Base-by-base conservation (phyloP, 495 filamentous ascomycete species). In the Aspergillus diversus region DNA sequence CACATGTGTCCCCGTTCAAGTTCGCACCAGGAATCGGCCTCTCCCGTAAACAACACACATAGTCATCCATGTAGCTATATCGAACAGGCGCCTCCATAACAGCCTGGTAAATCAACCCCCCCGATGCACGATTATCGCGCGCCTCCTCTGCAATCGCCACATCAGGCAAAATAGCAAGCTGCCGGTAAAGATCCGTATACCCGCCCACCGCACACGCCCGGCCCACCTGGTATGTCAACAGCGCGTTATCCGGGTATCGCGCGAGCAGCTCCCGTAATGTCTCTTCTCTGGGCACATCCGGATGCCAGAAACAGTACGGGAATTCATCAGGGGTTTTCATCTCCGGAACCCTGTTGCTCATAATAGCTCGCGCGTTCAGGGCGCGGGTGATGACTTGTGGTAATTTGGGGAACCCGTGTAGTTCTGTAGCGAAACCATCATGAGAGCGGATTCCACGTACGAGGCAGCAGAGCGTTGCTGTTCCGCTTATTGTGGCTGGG, bases 291-390 rank as follows among this genome's bases (percentile, higher is more conserved):
- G 76, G 69, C 33, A 70, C 34, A 0, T 76, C 68, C 12, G 77
- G 77, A 63, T 80, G 60, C 77, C 77, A 80, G 21, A 81, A 75
- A 57, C 77, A 79, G 66, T 81, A 81, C 53, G 69, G 61, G 55
- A 69, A 74, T 51, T 74, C 68, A 42, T 75, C 67, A 55, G 7
- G 39, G 17, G 17, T 33, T 7, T 6, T 46, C 49, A 63, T 59
- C 7, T 33, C 47, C 9, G 61, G 61, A 0, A 63, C 42, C 39
- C 34, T 33, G 31, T 64, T 64, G 49, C 62, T 64, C 62, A 64
- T 59, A 4, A 64, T 64, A 1, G 16, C 49, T 33, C 62, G 62
- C 0, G 62, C 56, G 17, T 64, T 64, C 3, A 64, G 35, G 0
- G 62, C 62, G 7, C 62, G 62, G 21, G 56, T 64, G 13, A 64